A percentile compares a stretch with the other conserved stretches of the same genome.
Evolutionary conservation across 345 rosid species (phyloP).

Genomic region (Bruguiera parviflora): DNA sequence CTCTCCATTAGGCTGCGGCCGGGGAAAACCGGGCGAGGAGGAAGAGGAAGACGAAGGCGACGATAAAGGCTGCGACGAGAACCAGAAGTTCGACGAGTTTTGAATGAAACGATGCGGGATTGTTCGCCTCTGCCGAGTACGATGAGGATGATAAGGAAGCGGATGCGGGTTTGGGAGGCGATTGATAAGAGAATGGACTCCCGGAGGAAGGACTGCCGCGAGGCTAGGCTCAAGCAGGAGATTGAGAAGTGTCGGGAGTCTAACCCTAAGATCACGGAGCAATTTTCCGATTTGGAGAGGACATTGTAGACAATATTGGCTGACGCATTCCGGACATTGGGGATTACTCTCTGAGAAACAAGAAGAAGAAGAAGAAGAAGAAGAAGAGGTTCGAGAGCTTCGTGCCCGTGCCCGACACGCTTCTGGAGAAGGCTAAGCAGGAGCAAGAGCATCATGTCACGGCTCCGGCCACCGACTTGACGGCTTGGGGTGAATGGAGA

Average conservation of each 20-base stretch:
- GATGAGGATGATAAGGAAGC: slow-evolving; percentile 96
- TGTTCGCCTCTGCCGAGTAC: slow-evolving; percentile 83
- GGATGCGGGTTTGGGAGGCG: slow-evolving; percentile 87
- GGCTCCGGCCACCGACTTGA: slow-evolving; percentile 81
- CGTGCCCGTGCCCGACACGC: slow-evolving; percentile 82
- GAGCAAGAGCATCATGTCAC: slow-evolving; percentile 80
- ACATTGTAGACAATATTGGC: slow-evolving; percentile 64
- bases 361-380: slow-evolving; percentile 72
- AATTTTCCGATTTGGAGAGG: slow-evolving; percentile 89
- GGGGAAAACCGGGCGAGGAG: slow-evolving; percentile 62
- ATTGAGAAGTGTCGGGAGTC: slow-evolving; percentile 89
- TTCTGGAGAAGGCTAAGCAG: slow-evolving; percentile 90
- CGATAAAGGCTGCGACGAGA: slow-evolving; percentile 86
- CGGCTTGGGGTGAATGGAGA: slow-evolving; percentile 94
- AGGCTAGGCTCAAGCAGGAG: slow-evolving; percentile 79
- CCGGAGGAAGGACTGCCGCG: slow-evolving; percentile 78
- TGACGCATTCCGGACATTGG: slow-evolving; percentile 82
- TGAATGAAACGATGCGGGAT: slow-evolving; percentile 92
- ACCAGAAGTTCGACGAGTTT: slow-evolving; percentile 95
- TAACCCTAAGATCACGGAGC: slow-evolving; percentile 89
- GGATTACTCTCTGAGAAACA: slow-evolving; percentile 76
- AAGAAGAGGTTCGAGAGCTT: slow-evolving; percentile 83
- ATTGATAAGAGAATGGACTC: slow-evolving; percentile 89
- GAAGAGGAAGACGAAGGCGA: slow-evolving; percentile 86
- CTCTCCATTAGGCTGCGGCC: slow-evolving; percentile 57